phyloP scores from a whole-genome alignment of 345 rosid genomes.

The Barbarea vulgaris region DNA sequence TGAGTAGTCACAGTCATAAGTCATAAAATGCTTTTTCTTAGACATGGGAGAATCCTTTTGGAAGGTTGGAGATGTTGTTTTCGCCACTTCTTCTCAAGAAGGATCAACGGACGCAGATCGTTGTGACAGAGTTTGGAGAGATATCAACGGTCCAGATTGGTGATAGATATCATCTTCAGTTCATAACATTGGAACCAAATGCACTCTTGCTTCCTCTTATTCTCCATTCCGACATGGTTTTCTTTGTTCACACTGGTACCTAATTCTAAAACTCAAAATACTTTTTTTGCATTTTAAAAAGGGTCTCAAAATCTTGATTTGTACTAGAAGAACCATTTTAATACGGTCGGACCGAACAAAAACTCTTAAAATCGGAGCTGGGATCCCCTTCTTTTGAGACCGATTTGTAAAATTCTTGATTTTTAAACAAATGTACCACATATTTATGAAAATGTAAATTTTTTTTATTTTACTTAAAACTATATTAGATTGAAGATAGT shows the following conservation, averaged over 20 bases:
- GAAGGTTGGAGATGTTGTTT: slow-evolving; percentile 36
- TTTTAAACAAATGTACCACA: neutral
- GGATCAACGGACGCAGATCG: slow-evolving; percentile 50
- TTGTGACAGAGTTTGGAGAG: slow-evolving; percentile 62
- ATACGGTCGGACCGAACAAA: neutral
- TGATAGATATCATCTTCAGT: slow-evolving; percentile 54
- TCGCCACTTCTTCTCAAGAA: slow-evolving; percentile 48
- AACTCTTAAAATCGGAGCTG: neutral
- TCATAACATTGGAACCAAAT: slow-evolving; percentile 78
- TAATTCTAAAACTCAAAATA: neutral
- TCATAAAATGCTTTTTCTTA: slow-evolving; percentile 27
- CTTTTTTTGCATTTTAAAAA: too few relatives aligned
- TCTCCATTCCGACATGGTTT: slow-evolving; percentile 81
- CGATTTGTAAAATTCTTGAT: neutral
- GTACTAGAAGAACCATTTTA: neutral
- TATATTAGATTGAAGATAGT: too few relatives aligned
- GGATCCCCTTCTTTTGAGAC: neutral
- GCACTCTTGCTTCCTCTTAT: slow-evolving; percentile 80
- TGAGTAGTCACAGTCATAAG: slow-evolving; percentile 37
- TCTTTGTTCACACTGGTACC: slow-evolving; percentile 75
- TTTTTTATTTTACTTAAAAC: too few relatives aligned
- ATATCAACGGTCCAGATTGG: slow-evolving; percentile 56
- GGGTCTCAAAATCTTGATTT: neutral
- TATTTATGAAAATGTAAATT: neutral
- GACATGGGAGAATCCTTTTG: slow-evolving; percentile 27